A percentile compares a stretch with the other conserved stretches of the same genome.
phyloP scores from a whole-genome alignment of 148 eudicot species.

The Heliosperma pusillum region DNA sequence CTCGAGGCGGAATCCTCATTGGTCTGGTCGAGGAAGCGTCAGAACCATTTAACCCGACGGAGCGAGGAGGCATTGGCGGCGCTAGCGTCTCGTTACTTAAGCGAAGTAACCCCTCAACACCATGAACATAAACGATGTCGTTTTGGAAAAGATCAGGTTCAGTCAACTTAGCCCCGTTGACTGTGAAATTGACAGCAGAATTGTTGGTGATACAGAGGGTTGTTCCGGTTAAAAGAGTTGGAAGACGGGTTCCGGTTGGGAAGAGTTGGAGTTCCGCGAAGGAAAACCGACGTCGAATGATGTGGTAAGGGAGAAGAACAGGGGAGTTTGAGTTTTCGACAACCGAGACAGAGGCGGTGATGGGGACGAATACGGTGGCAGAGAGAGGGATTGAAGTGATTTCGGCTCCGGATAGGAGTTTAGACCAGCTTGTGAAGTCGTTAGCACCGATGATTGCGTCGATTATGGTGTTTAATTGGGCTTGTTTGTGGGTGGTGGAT shows the following conservation, averaged over 20 bases:
- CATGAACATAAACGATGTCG: background rate
- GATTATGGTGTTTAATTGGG: conserved; percentile 2
- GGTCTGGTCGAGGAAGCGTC: background rate
- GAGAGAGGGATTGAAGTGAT: background rate
- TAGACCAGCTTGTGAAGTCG: conserved; percentile 1
- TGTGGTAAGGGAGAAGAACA: background rate
- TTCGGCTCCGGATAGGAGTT: background rate
- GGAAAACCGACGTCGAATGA: background rate
- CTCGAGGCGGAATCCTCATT: background rate
- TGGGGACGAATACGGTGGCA: conserved; percentile 1
- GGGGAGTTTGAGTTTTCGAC: background rate
- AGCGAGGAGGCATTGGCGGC: background rate
- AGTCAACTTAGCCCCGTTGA: background rate
- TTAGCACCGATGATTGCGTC: background rate
- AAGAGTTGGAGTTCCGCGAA: conserved; percentile 1
- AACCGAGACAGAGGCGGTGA: background rate
- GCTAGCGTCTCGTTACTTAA: background rate
- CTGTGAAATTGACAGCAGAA: background rate
- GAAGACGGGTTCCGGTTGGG: background rate
- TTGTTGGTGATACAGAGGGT: background rate
- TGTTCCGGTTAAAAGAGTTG: background rate
- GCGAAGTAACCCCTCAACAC: background rate
- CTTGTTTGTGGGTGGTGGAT: background rate
- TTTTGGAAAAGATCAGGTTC: background rate
- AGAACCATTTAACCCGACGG: background rate